phyloP scores from a whole-genome alignment of 2,329 filamentous ascomycete species.

The Pseudogymnoascus sp. region DNA sequence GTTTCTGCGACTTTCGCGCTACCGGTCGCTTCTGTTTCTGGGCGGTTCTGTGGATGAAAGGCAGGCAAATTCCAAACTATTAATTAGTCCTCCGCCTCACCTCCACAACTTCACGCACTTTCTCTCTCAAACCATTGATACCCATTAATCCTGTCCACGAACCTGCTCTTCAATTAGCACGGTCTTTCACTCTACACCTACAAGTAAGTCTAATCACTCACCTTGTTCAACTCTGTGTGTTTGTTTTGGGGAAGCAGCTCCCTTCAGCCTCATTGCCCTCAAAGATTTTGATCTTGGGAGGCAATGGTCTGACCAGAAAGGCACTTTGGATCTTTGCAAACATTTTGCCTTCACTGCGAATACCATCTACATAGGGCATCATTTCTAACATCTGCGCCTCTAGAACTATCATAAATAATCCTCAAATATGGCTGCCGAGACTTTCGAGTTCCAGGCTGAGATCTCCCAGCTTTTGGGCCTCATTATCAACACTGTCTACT shows the following conservation, averaged over 20 bases:
- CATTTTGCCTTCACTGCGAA: not conserved
- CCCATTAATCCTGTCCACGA: slow-evolving; percentile 2
- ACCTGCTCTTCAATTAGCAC: slow-evolving; percentile 9
- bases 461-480: slow-evolving; percentile 99
- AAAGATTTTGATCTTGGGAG: not conserved
- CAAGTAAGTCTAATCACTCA: slow-evolving; percentile 5
- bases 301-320: not conserved
- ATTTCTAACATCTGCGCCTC: not conserved
- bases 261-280: not conserved
- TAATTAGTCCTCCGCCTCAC: slow-evolving; percentile 9
- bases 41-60: slow-evolving; percentile 8
- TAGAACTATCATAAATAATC: slow-evolving; percentile 16
- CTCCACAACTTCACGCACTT: slow-evolving; percentile 4
- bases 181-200: not conserved
- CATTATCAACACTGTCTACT: slow-evolving; percentile 99
- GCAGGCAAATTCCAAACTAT: slow-evolving; percentile 9
- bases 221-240: not conserved
- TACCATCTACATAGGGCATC: not conserved
- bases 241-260: not conserved
- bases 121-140: slow-evolving; percentile 9
- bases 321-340: not conserved
- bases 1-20: slow-evolving; percentile 10
- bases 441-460: slow-evolving; percentile 99
- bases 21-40: slow-evolving; percentile 9
- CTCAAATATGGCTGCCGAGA: slow-evolving; percentile 75